Percentiles rank a stretch among this genome's conserved stretches.
phyloP scores from a whole-genome alignment of 2,329 filamentous ascomycete genomes.

The Bipolaris cookei region DNA sequence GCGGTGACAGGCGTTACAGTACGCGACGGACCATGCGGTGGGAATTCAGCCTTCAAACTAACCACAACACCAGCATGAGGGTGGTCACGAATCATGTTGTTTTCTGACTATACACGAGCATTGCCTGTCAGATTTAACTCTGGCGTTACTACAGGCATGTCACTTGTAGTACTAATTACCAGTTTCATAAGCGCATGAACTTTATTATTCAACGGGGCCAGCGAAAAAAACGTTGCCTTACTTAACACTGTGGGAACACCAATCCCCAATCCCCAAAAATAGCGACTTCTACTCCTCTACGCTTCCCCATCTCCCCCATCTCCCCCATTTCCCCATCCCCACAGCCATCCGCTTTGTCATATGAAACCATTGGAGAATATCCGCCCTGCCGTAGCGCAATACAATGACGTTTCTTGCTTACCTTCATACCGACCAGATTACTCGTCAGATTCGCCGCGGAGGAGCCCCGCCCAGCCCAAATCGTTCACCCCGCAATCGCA shows the following conservation, averaged over 20 bases:
- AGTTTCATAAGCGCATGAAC: background rate
- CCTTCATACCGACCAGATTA: background rate
- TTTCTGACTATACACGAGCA: background rate
- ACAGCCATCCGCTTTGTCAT: conserved; percentile 1
- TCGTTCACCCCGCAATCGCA: conserved; percentile 24
- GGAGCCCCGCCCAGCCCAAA: conserved; percentile 25
- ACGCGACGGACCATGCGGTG: too few relatives aligned
- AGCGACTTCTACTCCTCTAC: background rate
- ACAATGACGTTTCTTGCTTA: background rate
- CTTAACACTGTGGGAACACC: background rate
- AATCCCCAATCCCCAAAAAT: background rate
- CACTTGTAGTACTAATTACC: background rate
- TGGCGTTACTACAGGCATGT: background rate
- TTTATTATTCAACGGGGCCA: background rate
- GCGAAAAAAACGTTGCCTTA: background rate
- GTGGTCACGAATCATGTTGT: too few relatives aligned
- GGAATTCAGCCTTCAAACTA: too few relatives aligned
- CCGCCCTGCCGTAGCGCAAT: conserved; percentile 6
- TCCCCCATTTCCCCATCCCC: background rate
- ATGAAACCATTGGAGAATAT: conserved; percentile 2
- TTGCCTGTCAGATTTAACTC: background rate
- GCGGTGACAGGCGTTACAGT: too few relatives aligned
- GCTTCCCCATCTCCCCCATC: background rate
- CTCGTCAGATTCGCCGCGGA: conserved; percentile 6
- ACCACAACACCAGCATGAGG: too few relatives aligned